Conservation (phyloP, 345 rosid species). For the Lumnitzera littorea region DNA sequence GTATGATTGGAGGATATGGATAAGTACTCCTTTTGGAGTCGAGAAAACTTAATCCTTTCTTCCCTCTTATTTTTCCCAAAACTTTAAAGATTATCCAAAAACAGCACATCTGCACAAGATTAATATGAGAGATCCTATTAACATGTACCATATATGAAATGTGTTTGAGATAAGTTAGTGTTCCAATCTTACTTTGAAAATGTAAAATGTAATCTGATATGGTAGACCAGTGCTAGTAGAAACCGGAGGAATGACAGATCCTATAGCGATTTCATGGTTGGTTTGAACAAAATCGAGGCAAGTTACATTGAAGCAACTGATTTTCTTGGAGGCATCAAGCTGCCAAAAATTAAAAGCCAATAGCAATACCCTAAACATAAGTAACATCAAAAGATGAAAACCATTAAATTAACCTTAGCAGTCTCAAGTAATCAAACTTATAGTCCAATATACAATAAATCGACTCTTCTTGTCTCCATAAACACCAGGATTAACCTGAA, state of each 20-base stretch:
- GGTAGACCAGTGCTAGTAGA: slow-evolving; percentile 34
- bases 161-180: background rate
- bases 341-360: slow-evolving; percentile 4
- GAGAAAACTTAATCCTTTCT: too few species aligned
- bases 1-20: too few species aligned
- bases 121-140: too few species aligned
- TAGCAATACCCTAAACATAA: too few species aligned
- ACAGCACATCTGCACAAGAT: too few species aligned
- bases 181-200: slow-evolving; percentile 28
- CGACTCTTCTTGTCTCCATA: slow-evolving; percentile 48
- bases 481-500: slow-evolving; percentile 44
- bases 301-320: slow-evolving; percentile 54
- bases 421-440: slow-evolving; percentile 7
- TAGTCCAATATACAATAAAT: slow-evolving; percentile 48
- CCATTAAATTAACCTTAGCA: too few species aligned
- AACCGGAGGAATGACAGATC: slow-evolving; percentile 45
- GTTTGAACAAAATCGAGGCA: slow-evolving; percentile 61
- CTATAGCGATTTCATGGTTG: slow-evolving; percentile 44
- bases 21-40: too few species aligned
- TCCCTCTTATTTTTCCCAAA: too few species aligned
- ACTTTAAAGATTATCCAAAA: too few species aligned
- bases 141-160: too few species aligned
- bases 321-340: slow-evolving; percentile 35
- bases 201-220: slow-evolving; percentile 34
- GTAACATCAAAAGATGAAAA: too few species aligned